Conservation (phyloP, 2,329 filamentous ascomycete species). For the Aspergillus quadrilineatus region DNA sequence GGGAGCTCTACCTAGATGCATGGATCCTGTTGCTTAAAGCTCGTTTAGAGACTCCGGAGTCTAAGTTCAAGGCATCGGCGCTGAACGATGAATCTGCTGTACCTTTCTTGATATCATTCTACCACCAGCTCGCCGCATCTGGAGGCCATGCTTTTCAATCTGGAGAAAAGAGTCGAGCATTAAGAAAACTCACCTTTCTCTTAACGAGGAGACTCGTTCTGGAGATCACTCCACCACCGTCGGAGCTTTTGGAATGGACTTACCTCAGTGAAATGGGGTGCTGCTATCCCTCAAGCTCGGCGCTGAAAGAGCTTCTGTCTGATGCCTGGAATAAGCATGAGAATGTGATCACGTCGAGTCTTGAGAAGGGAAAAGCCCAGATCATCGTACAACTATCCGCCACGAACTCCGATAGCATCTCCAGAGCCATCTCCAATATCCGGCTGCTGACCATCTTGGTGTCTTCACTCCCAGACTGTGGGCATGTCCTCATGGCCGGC, state of each 20-base stretch:
- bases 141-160: conserved; percentile 31
- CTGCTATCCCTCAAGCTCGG: conserved; percentile 64
- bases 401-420: conserved; percentile 11
- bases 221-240: conserved; percentile 44
- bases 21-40: conserved; percentile 70
- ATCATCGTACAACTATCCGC: conserved; percentile 34
- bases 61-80: conserved; percentile 55
- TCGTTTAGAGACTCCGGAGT: conserved; percentile 60
- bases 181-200: conserved; percentile 66
- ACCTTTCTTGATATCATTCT: conserved; percentile 67
- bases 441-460: conserved; percentile 41
- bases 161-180: conserved; percentile 42
- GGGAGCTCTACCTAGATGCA: conserved; percentile 72
- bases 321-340: conserved; percentile 45
- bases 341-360: conserved; percentile 33
- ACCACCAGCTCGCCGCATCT: conserved; percentile 52
- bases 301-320: conserved; percentile 54
- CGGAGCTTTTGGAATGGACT: conserved; percentile 59
- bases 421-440: conserved; percentile 28
- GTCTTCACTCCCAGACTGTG: conserved; percentile 45
- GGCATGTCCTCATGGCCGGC: conserved; percentile 70
- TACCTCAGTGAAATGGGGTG: conserved; percentile 69
- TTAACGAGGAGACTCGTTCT: conserved; percentile 61
- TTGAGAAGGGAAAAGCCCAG: conserved; percentile 37
- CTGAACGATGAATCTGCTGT: conserved; percentile 59